Evolutionary conservation across 441 rosid genomes (phyloP).

Genomic region (Pelargonium fulgidum): DNA sequence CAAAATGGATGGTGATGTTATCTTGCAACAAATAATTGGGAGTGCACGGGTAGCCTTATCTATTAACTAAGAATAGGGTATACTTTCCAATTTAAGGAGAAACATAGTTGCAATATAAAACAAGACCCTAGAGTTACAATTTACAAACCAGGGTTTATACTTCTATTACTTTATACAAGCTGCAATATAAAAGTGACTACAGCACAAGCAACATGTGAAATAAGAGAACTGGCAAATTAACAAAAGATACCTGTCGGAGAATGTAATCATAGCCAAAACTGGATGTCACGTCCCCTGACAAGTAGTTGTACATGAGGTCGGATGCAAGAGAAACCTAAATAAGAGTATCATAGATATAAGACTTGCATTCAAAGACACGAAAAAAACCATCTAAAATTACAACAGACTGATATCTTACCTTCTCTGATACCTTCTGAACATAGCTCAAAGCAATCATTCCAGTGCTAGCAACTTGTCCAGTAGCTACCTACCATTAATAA

Average conservation of each 20-base stretch:
- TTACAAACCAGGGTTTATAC: too few relatives aligned
- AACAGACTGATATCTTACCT: slow-evolving; percentile 40
- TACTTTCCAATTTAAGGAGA: too few relatives aligned
- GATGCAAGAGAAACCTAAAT: slow-evolving; percentile 82
- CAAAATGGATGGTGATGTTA: too few relatives aligned
- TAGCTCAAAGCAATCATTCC: slow-evolving; percentile 80
- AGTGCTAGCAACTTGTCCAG: slow-evolving; percentile 92
- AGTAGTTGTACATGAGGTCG: slow-evolving; percentile 77
- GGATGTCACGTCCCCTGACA: slow-evolving; percentile 75
- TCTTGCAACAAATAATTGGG: not conserved
- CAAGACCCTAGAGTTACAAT: too few relatives aligned
- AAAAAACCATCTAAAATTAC: not conserved
- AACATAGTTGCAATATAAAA: too few relatives aligned
- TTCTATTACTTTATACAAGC: too few relatives aligned
- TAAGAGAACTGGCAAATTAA: not conserved
- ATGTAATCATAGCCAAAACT: slow-evolving; percentile 93
- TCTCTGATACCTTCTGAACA: slow-evolving; percentile 91
- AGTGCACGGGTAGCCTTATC: not conserved
- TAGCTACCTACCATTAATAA: slow-evolving; percentile 45
- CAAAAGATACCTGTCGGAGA: slow-evolving; percentile 68
- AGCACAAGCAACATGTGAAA: too few relatives aligned
- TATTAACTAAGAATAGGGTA: too few relatives aligned
- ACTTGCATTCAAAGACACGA: slow-evolving; percentile 5
- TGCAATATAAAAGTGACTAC: too few relatives aligned
- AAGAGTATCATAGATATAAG: slow-evolving; percentile 19